These are phyloP conservation scores for Polyporus arcularius DNA, from an alignment of 768 basidiomycete species.

Conservation along the genomic window DNA sequence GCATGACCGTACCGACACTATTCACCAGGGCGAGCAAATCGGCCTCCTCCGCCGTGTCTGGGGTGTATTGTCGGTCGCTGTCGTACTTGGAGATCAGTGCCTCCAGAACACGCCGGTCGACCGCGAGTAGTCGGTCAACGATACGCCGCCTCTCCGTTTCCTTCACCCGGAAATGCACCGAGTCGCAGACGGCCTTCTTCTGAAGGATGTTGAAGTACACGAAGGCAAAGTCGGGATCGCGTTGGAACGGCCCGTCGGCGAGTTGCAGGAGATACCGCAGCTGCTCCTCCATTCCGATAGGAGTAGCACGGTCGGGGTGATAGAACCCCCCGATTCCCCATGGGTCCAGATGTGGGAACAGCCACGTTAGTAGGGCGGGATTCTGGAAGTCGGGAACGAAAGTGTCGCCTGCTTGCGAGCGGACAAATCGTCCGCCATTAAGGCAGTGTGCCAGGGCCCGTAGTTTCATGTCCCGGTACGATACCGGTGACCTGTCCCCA, in stretches of 20 bases:
- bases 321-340: conserved; percentile 18
- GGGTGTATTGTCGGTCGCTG: neutral
- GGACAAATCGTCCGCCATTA: neutral
- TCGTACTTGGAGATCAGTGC: neutral
- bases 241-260: conserved; percentile 4
- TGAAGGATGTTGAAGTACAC: conserved; percentile 22
- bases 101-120: neutral
- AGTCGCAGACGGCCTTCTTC: conserved; percentile 12
- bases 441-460: neutral
- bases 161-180: neutral
- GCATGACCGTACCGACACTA: neutral
- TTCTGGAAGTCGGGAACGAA: conserved; percentile 13
- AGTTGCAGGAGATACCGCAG: neutral
- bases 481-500: neutral
- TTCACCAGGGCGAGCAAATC: neutral
- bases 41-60: neutral
- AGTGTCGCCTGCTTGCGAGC: neutral
- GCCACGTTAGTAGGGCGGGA: conserved; percentile 1
- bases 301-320: neutral
- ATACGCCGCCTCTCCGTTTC: neutral
- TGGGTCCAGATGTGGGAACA: conserved; percentile 20
- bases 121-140: neutral
- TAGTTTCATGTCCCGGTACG: neutral
- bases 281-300: neutral
- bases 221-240: conserved; percentile 19